Conservation (phyloP, 495 filamentous ascomycete genomes). For the Staphylotrichum tortipilum region DNA sequence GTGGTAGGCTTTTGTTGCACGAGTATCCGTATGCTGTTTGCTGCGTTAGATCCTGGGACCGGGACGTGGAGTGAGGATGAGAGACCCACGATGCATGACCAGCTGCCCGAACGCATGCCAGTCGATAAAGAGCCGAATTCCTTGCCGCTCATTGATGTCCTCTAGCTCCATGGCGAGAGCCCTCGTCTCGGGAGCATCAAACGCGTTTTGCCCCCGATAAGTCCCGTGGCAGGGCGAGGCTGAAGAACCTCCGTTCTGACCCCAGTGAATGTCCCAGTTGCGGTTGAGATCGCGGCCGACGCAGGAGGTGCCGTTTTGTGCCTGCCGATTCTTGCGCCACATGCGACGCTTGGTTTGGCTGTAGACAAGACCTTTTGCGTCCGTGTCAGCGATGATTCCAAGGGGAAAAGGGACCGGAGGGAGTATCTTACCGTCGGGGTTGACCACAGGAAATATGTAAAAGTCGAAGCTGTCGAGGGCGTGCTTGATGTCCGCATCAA, state of each 20-base stretch:
- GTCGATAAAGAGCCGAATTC: conserved; percentile 52
- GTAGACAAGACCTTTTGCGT: conserved; percentile 46
- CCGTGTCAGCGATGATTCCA: neutral
- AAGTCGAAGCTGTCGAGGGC: conserved; percentile 55
- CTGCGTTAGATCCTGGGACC: neutral
- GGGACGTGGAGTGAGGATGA: neutral
- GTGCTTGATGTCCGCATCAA: conserved; percentile 32
- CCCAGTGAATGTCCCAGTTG: conserved; percentile 52
- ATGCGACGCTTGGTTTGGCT: conserved; percentile 48
- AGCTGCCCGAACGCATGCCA: conserved; percentile 52
- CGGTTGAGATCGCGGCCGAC: conserved; percentile 56
- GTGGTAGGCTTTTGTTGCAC: neutral
- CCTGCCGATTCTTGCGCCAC: conserved; percentile 56
- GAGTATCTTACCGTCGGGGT: conserved; percentile 42
- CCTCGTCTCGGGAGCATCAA: conserved; percentile 44
- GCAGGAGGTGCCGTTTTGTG: conserved; percentile 33
- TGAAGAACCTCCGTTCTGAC: conserved; percentile 38
- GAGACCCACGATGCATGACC: conserved; percentile 22
- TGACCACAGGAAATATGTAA: conserved; percentile 54
- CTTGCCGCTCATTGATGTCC: conserved; percentile 31
- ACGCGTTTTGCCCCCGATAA: conserved; percentile 25
- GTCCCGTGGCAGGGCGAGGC: conserved; percentile 35
- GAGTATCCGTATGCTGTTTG: neutral
- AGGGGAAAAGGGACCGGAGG: neutral
- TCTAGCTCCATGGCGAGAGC: conserved; percentile 35